Evolutionary conservation across 148 eudicot genomes (phyloP).

Genomic region (Heliosperma pusillum): DNA sequence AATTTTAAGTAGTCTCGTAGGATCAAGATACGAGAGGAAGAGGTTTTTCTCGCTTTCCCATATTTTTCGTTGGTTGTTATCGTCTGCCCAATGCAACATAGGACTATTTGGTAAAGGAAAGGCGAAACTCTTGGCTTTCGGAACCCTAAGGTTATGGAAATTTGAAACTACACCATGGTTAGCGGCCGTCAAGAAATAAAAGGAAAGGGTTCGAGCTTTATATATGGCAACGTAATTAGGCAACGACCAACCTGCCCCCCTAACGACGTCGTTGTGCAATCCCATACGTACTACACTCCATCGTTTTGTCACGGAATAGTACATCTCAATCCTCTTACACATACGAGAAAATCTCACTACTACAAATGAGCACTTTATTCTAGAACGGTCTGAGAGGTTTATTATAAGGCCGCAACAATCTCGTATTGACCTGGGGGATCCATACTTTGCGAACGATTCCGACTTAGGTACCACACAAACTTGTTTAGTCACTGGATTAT

Average conservation of each 20-base stretch:
- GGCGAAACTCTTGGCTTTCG: background rate
- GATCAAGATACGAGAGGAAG: background rate
- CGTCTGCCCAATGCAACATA: background rate
- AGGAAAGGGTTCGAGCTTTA: background rate
- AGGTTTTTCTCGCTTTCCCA: background rate
- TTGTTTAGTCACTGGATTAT: too few species aligned
- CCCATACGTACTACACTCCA: too few species aligned
- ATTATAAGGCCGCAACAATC: background rate
- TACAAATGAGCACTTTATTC: background rate
- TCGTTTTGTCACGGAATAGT: background rate
- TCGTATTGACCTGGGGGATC: background rate
- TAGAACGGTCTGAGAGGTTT: background rate
- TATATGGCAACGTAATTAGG: background rate
- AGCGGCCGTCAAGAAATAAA: background rate
- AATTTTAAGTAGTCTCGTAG: background rate
- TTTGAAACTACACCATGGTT: too few species aligned
- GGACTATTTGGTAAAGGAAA: background rate
- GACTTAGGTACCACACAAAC: background rate
- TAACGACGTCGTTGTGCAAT: background rate
- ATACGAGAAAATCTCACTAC: background rate
- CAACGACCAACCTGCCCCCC: background rate
- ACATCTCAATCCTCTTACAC: background rate
- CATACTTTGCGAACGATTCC: too few species aligned
- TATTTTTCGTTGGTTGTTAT: background rate
- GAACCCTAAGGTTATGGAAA: background rate